Base-by-base conservation (phyloP, 2,329 filamentous ascomycete genomes). In the Fusarium mexicanum region DNA sequence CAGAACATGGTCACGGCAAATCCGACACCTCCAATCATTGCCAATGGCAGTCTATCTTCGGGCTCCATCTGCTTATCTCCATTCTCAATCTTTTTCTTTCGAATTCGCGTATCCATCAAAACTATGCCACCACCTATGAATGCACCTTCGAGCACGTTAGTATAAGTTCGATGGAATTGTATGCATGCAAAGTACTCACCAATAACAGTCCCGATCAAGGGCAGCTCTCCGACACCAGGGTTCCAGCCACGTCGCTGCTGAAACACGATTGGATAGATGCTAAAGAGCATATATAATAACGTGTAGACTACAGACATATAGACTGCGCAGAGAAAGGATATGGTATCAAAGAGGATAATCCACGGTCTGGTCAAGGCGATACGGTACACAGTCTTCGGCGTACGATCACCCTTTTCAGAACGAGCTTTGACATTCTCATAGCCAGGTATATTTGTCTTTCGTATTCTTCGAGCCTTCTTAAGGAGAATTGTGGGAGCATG, bases 231-330 rank as follows among this genome's bases (percentile, higher is more conserved):
- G 8, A 73, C 69, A 6, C 75, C 73, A 18, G 61, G 37, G 38
- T 67, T 65, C 75, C 75, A 77, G 16, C 75, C 75, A 24, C 73
- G 48, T 9, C 85, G 75, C 92, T 87, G 31, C 31, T 76, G 74
- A 83, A 92, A 97, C 65, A 97, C 86, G 69, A 90, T 88, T 29
- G 89, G 87, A 77, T 84, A 91, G 65, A 91, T 90, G 60, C 92
- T 86, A 83, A 92, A 92, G 84, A 92, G 92, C 90, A 93, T 92
- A 84, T 92, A 92, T 13, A 92, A 83, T 16, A 92, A 82, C 6
- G 91, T 91, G 79, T 93, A 93, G 14, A 95, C 86, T 8, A 95
- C 91, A 2, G 90, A 91, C 93, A 95, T 95, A 85, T 96, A 96
- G 3, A 96, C 77, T 3, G 91, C 90, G 73, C 96, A 91, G 76